Evolutionary conservation across 768 basidiomycete species (phyloP), one percentile per base, ranked within the genome.

Genomic region (Xerocomus brunneocitrinus): DNA sequence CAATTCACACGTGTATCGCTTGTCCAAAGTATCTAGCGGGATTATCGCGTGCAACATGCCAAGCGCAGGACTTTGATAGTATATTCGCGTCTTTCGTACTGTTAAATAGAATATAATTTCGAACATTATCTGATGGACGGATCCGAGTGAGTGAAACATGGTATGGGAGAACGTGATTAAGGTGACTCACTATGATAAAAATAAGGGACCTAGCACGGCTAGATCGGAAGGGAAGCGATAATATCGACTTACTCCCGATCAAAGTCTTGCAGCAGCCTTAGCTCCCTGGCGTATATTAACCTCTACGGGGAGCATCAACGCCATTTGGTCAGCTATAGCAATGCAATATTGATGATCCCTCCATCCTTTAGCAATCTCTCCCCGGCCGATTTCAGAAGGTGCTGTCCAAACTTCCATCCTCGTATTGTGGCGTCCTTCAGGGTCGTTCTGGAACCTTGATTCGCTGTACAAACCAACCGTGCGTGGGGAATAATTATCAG

Each of bases 321-420:
- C 76, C 80, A 85, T 81, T 65, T 87, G 84, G 12, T 78, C 82
- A 10, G 81, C 76, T 24, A 78, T 73, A 14, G 79, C 83, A 28
- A 87, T 68, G 58, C 85, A 87, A n/a, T 80, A 70, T 59, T 85
- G 84, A 47, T 77, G 66, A 43, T 82, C 82, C 57, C 81, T 76
- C 85, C 85, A 87, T 10, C 76, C 76, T 3, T 73, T 64, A 8
- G 38, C 32, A 30, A 72, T 63, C 5, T 63, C 46, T 0, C 79
- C 79, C 50, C 76, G 75, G 3, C 78, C 80, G 36, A 82, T 70
- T 50, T 80, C 72, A 40, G 73, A 70, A 2, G 85, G 85, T 9
- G 84, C 81, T 6, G 81, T 80, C 85, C 85, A 87, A 12, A 85
- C 70, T 60, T 86, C 86, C 3, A 79, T 76, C 57, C 79, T 79